These are phyloP conservation scores for Zangia roseola DNA, from an alignment of 768 basidiomycete species.

Conservation along the genomic window DNA sequence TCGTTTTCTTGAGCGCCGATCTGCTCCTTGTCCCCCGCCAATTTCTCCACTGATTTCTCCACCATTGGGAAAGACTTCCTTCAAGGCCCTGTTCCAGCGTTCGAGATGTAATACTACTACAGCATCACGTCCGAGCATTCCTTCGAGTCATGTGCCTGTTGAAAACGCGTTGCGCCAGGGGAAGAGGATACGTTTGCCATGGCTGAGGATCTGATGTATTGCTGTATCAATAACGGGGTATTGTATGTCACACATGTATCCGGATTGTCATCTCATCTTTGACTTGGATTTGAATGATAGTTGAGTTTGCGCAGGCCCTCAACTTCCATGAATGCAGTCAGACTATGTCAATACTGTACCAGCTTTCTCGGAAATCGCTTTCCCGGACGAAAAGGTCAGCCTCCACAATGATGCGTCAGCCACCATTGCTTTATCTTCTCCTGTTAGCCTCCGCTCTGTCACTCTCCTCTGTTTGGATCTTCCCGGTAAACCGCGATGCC, in stretches of 20 bases:
- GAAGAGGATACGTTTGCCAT: constrained; percentile 30
- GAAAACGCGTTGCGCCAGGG: constrained; percentile 24
- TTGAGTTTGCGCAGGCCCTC: background rate
- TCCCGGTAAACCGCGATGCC: constrained; percentile 18
- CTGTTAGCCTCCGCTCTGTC: constrained; percentile 9
- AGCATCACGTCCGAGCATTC: constrained; percentile 10
- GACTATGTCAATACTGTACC: background rate
- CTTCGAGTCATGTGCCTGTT: constrained; percentile 19
- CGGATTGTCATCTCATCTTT: constrained; percentile 8
- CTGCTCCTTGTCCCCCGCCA: constrained; percentile 17
- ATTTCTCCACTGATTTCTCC: constrained; percentile 16
- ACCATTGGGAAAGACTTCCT: constrained; percentile 15
- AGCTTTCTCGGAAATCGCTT: background rate
- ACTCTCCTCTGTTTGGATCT: constrained; percentile 4
- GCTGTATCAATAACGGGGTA: background rate
- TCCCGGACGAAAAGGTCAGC: constrained; percentile 16
- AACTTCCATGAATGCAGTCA: background rate
- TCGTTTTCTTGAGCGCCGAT: constrained; percentile 14
- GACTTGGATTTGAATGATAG: constrained; percentile 11
- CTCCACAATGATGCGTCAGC: constrained; percentile 21
- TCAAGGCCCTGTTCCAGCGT: constrained; percentile 29
- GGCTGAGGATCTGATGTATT: constrained; percentile 30
- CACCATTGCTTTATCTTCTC: constrained; percentile 3
- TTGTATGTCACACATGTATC: constrained; percentile 26
- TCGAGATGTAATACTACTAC: constrained; percentile 25